A percentile compares a stretch with the other conserved stretches of the same genome.
phyloP scores from a whole-genome alignment of 2,329 filamentous ascomycete species.

The Penicillium nordicum region DNA sequence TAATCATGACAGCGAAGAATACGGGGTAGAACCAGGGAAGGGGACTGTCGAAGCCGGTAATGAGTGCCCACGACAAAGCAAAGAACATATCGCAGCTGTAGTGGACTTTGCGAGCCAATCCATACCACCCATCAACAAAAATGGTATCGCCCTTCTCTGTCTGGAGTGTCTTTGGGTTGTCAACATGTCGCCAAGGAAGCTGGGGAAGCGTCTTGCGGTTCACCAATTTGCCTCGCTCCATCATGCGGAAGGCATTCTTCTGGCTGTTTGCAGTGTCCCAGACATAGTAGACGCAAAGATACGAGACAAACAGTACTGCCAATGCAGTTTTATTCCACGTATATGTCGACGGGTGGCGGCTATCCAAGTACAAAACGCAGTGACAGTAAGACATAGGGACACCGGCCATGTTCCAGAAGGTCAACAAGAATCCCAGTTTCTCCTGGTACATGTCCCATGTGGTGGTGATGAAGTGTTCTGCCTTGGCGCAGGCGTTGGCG shows the following conservation, averaged over 20 bases:
- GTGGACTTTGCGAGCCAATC: constrained; percentile 71
- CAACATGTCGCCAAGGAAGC: constrained; percentile 75
- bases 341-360: constrained; percentile 72
- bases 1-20: constrained; percentile 77
- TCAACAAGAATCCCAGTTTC: constrained; percentile 95
- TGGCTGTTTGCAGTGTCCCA: constrained; percentile 91
- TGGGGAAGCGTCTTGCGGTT: constrained; percentile 79
- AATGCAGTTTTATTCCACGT: constrained; percentile 67
- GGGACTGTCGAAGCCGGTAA: constrained; percentile 73
- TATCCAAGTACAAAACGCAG: constrained; percentile 83
- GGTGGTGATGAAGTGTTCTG: constrained; percentile 81
- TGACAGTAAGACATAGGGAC: constrained; percentile 90
- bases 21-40: constrained; percentile 86
- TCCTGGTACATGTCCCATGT: constrained; percentile 97
- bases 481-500: constrained; percentile 86
- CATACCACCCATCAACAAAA: constrained; percentile 82
- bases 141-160: constrained; percentile 71
- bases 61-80: constrained; percentile 69
- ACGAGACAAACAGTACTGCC: constrained; percentile 60
- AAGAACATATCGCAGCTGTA: constrained; percentile 79
- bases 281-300: constrained; percentile 80
- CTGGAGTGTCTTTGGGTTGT: constrained; percentile 73
- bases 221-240: constrained; percentile 65
- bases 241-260: constrained; percentile 83
- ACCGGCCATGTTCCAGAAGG: constrained; percentile 93